Evolutionary conservation across 768 basidiomycete genomes (phyloP).

Genomic region (Auriscalpium vulgare): DNA sequence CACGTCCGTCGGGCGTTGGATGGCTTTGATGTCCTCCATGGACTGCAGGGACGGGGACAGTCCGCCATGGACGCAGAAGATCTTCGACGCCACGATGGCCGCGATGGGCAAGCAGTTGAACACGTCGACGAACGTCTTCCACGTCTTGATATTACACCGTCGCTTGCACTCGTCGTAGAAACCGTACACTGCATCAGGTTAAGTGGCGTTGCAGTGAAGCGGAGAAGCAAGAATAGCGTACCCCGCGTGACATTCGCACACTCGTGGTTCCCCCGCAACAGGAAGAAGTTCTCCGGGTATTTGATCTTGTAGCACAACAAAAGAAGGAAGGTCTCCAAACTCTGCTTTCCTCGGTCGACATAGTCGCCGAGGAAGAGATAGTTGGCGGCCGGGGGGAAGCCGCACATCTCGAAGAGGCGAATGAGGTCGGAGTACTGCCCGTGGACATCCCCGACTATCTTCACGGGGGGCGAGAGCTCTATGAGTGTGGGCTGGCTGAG

Average conservation of each 20-base stretch:
- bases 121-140: conserved; percentile 99
- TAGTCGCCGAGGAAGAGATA: conserved; percentile 99
- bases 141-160: conserved; percentile 98
- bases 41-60: conserved; percentile 86
- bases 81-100: conserved; percentile 97
- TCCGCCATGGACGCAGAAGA: conserved; percentile 98
- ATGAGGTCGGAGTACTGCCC: conserved; percentile 99
- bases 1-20: conserved; percentile 96
- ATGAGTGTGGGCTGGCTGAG: conserved; percentile 94
- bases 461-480: conserved; percentile 95
- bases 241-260: conserved; percentile 99
- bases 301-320: conserved; percentile 99
- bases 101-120: conserved; percentile 99
- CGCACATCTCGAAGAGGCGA: conserved; percentile 98
- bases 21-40: conserved; percentile 98
- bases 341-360: conserved; percentile 97
- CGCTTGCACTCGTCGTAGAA: conserved; percentile 99
- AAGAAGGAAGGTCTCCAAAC: conserved; percentile 93
- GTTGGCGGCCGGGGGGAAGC: conserved; percentile 93
- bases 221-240: conserved; percentile 30
- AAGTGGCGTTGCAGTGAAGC: not conserved
- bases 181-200: conserved; percentile 69
- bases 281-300: conserved; percentile 99
- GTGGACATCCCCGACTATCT: conserved; percentile 98
- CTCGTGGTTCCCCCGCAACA: conserved; percentile 96